Conservation (phyloP, 2,329 filamentous ascomycete species). For the Xylaria sp. region DNA sequence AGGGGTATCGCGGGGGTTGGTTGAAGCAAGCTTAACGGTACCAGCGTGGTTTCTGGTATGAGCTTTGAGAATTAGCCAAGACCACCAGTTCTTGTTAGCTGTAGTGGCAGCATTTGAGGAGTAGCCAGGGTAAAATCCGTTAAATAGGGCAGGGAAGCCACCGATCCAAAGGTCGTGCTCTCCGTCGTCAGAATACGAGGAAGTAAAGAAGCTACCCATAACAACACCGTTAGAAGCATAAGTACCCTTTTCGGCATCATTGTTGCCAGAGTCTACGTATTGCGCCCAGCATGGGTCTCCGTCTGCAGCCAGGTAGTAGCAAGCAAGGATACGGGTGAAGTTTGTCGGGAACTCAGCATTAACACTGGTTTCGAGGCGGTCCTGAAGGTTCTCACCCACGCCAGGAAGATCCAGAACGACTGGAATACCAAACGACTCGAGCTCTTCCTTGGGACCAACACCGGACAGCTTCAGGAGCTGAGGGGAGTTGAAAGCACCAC, state of each 20-base stretch:
- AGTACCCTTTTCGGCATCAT: constrained; percentile 44
- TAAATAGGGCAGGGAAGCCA: constrained; percentile 54
- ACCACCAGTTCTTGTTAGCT: constrained; percentile 56
- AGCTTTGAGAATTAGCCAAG: constrained; percentile 63
- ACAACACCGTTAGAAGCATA: constrained; percentile 53
- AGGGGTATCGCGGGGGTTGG: constrained; percentile 72
- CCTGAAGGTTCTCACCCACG: constrained; percentile 68
- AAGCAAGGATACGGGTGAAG: constrained; percentile 52
- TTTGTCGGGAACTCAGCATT: constrained; percentile 56
- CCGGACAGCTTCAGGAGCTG: constrained; percentile 64
- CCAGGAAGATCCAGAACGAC: constrained; percentile 64
- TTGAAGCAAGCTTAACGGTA: constrained; percentile 68
- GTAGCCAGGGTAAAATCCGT: constrained; percentile 56
- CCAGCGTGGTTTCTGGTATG: constrained; percentile 70
- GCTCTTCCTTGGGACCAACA: constrained; percentile 54
- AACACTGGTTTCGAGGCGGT: constrained; percentile 63
- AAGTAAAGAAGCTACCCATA: constrained; percentile 48
- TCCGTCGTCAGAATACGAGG: constrained; percentile 43
- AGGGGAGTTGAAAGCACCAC: constrained; percentile 64
- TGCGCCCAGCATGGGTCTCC: constrained; percentile 52
- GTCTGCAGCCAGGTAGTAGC: constrained; percentile 49
- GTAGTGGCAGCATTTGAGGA: constrained; percentile 47
- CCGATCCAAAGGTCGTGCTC: constrained; percentile 53
- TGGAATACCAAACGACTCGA: constrained; percentile 52
- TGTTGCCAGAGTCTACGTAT: constrained; percentile 39